Base-by-base conservation (phyloP, 208 protist genomes). In the Acanthamoeba culbertsoni region DNA sequence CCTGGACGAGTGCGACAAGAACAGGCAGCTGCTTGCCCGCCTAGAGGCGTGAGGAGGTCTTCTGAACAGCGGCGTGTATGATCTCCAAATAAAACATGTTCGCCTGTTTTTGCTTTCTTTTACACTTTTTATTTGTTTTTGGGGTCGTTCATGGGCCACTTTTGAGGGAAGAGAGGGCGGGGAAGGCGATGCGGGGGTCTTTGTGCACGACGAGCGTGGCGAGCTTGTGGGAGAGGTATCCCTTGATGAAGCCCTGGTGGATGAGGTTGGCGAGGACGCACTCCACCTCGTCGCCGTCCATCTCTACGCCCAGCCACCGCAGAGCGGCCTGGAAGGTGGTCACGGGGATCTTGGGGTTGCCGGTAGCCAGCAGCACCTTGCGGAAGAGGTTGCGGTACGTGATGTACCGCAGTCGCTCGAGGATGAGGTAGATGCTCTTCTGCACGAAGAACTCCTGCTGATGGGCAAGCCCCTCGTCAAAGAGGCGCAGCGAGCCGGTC, bases 201-300 rank as follows among this genome's bases (percentile, higher is more conserved):
- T 86, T 88, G 23, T 48, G 53, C 8, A 95, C 48, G 31, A 95
- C 93, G 14, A 95, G 71, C 16, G 62, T 79, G 89, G 79, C 63
- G 28, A 71, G 37, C 53, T 93, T 33, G 88, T 95, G 93, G 1
- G 79, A 65, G 62, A 95, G 63, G 88, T 94, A 95, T 7, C 93
- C 93, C 71, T 95, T 95, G 51, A 95, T 75, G 73, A 92, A 93
- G 46, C 82, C 82, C 31, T 48, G 37, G 77, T 55, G 33, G 82
- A 95, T 93, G 14, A 95, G 93, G 68, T 94, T 94, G 63, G 93
- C 93, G 33, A 95, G 89, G 51, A 94, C 42, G 93, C 93, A 95
- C 75, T 95, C 93, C 46, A 95, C n/a, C 89, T 95, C 93, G 40
- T 95, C 93, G 10, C 28, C 10, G 16, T 93, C 91, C 59, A 91